Evolutionary conservation across 2,329 filamentous ascomycete genomes (phyloP).

Genomic region (Diplodia mutila): DNA sequence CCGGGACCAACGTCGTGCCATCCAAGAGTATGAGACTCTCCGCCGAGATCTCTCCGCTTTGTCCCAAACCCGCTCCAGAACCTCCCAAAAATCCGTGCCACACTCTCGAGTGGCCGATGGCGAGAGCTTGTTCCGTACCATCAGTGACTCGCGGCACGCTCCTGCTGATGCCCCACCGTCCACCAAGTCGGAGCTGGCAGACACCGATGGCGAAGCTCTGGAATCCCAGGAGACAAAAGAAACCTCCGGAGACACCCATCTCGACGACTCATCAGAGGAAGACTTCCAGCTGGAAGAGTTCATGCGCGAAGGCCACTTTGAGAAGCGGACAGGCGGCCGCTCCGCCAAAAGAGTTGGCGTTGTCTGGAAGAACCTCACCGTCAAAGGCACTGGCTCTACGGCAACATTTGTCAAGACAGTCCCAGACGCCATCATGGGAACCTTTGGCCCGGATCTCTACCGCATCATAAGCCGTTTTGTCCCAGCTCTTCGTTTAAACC

Average conservation of each 20-base stretch:
- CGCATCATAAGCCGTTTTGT: constrained; percentile 61
- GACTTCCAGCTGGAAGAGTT: constrained; percentile 72
- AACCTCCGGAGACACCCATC: constrained; percentile 30
- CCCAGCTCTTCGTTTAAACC: constrained; percentile 55
- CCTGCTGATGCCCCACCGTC: neutral
- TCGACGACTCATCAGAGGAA: constrained; percentile 52
- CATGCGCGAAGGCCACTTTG: constrained; percentile 74
- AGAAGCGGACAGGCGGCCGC: constrained; percentile 68
- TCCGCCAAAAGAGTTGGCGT: constrained; percentile 79
- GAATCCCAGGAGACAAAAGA: constrained; percentile 37
- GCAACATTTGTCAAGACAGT: constrained; percentile 72
- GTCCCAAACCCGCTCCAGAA: constrained; percentile 36
- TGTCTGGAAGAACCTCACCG: constrained; percentile 74
- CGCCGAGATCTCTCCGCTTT: constrained; percentile 59
- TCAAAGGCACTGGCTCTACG: constrained; percentile 70
- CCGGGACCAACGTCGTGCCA: constrained; percentile 56
- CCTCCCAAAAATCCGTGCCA: neutral
- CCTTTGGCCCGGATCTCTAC: constrained; percentile 81
- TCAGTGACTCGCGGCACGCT: constrained; percentile 28
- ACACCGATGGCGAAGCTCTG: constrained; percentile 31
- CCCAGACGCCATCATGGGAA: constrained; percentile 73
- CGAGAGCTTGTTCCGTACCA: constrained; percentile 27
- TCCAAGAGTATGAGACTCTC: constrained; percentile 64
- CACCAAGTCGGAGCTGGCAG: constrained; percentile 16
- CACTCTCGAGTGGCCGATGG: neutral